Percentiles rank a stretch among this genome's conserved stretches.
Conservation (phyloP, 371 early-diverging fungal species). For the Actinomucor elegans region DNA sequence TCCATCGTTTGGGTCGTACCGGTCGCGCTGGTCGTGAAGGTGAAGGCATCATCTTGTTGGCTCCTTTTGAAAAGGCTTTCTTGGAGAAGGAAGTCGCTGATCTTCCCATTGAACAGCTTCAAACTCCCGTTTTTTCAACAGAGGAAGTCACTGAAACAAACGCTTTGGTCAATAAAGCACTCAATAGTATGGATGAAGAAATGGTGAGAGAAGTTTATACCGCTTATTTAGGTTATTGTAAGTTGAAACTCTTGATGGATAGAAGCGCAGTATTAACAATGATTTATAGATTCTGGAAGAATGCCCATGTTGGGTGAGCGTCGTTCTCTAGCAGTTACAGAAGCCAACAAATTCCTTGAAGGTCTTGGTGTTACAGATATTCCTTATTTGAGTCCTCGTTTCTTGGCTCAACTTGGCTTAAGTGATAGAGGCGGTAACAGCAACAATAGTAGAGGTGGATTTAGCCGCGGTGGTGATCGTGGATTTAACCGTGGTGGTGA, state of each 20-base stretch:
- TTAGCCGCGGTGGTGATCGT: constrained; percentile 8
- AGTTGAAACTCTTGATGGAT: constrained; percentile 12
- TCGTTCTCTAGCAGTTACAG: constrained; percentile 38
- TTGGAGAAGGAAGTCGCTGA: constrained; percentile 49
- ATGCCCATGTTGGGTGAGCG: constrained; percentile 38
- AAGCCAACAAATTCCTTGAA: constrained; percentile 40
- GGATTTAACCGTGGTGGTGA: constrained; percentile 10
- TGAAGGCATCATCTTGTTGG: constrained; percentile 81
- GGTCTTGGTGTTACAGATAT: constrained; percentile 48
- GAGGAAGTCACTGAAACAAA: constrained; percentile 24
- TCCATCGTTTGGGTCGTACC: constrained; percentile 98
- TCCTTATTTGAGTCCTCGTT: constrained; percentile 46
- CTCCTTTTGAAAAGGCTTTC: constrained; percentile 82
- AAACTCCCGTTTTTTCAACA: constrained; percentile 36
- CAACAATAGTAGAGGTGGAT: constrained; percentile 4
- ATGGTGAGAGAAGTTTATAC: constrained; percentile 57
- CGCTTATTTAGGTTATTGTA: constrained; percentile 72
- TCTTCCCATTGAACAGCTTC: constrained; percentile 52
- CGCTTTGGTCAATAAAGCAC: constrained; percentile 19
- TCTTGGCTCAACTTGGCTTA: constrained; percentile 53
- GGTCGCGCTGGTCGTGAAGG: constrained; percentile 97
- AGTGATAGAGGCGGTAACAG: constrained; percentile 6
- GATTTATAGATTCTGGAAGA: constrained; percentile 46
- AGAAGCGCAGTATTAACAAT: no score
- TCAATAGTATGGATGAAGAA: constrained; percentile 41